Conservation (phyloP, 108 stramenopile species). For the Skeletonema costatum region DNA sequence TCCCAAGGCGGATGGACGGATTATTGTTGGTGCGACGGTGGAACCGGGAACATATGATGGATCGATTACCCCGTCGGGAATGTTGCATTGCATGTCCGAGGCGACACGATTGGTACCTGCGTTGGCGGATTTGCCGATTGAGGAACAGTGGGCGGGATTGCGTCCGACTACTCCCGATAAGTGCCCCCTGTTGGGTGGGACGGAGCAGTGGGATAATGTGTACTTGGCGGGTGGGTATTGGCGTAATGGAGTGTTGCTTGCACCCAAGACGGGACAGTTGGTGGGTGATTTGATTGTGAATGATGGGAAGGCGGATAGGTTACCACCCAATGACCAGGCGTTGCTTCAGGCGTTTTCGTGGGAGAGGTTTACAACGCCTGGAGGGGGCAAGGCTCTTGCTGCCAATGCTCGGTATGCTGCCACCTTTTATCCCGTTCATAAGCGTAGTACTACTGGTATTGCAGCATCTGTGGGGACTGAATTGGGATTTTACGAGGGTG, state of each 20-base stretch:
- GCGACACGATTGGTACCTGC: slow-evolving; percentile 79
- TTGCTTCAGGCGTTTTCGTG: slow-evolving; percentile 75
- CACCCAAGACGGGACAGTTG: slow-evolving; percentile 87
- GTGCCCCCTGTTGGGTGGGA: slow-evolving; percentile 86
- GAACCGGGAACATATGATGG: slow-evolving; percentile 84
- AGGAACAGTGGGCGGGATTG: slow-evolving; percentile 93
- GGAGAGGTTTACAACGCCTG: slow-evolving; percentile 78
- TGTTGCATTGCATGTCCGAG: slow-evolving; percentile 73
- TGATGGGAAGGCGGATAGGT: slow-evolving; percentile 17
- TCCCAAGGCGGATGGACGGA: slow-evolving; percentile 92
- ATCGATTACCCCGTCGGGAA: slow-evolving; percentile 78
- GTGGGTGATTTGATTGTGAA: slow-evolving; percentile 43
- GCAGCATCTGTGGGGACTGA: slow-evolving; percentile 82
- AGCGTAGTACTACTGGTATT: slow-evolving; percentile 62
- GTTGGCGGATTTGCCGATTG: slow-evolving; percentile 77
- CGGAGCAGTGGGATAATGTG: slow-evolving; percentile 77
- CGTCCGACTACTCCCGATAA: slow-evolving; percentile 94
- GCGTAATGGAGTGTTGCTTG: slow-evolving; percentile 93
- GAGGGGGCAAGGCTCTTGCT: slow-evolving; percentile 60
- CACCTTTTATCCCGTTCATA: slow-evolving; percentile 78
- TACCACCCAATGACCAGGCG: slow-evolving; percentile 48
- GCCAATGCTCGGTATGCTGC: slow-evolving; percentile 82
- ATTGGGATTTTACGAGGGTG: slow-evolving; percentile 84
- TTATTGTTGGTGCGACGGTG: slow-evolving; percentile 91
- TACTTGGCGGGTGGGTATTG: slow-evolving; percentile 93